Evolutionary conservation across 169 alveolate genomes (phyloP).

Genomic region (Amoebophrya sp.): DNA sequence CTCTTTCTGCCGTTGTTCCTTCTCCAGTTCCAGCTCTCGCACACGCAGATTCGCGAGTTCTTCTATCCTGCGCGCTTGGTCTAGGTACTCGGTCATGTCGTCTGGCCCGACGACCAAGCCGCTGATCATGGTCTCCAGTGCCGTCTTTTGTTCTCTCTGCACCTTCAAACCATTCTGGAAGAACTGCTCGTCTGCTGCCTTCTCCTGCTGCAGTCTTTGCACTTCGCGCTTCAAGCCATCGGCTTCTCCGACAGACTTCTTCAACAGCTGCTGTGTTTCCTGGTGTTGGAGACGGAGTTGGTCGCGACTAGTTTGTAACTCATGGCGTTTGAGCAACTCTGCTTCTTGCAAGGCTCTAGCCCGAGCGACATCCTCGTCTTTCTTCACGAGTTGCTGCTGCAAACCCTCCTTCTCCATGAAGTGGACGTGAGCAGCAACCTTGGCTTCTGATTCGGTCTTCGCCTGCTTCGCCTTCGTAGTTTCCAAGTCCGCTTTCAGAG

Average conservation of each 20-base stretch:
- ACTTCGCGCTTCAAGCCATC: not conserved
- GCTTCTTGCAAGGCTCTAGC: not conserved
- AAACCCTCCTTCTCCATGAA: not conserved
- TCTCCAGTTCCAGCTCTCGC: not conserved
- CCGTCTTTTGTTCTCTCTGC: not conserved
- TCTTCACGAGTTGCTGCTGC: not conserved
- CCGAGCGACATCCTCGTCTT: not conserved
- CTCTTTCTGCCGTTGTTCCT: not conserved
- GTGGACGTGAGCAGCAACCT: not conserved
- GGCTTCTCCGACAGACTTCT: not conserved
- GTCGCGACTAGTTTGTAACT: not conserved
- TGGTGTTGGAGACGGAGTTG: not conserved
- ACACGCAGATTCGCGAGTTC: not conserved
- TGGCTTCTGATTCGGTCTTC: not conserved
- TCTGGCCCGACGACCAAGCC: not conserved
- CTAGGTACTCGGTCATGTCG: not conserved
- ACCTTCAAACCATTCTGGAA: not conserved
- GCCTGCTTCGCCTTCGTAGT: not conserved
- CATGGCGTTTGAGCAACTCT: not conserved
- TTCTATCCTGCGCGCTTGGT: not conserved
- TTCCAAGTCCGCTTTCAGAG: not conserved
- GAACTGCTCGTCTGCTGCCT: not conserved
- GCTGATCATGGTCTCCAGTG: not conserved
- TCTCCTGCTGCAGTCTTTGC: not conserved
- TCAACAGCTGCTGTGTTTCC: not conserved